Evolutionary conservation across 2,329 filamentous ascomycete genomes (phyloP), one percentile per base, ranked within the genome.

Genomic region (Erysiphe neolycopersici): DNA sequence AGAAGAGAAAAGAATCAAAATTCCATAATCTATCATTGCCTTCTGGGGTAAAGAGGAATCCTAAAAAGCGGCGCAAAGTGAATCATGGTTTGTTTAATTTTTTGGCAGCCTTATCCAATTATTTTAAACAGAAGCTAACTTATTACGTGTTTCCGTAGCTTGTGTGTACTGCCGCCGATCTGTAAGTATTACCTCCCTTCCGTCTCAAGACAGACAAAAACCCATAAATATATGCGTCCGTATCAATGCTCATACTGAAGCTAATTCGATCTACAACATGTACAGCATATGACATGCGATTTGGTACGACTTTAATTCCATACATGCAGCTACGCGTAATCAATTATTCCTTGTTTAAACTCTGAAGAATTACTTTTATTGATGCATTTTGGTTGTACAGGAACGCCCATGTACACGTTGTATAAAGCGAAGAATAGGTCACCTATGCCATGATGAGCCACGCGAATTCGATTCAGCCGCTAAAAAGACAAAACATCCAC

Each of bases 351-450:
- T 33, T 14, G 12, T 14, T 16, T 8, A 33, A 14, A 14, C 13
- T 33, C n/a, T 14, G 5, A 11, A 33, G n/a, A 33, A 33, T 16
- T 33, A 33, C n/a, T 33, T 14, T 33, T 14, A 33, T 8, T 33
- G n/a, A 56, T 47, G 44, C 40, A 41, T 47, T 47, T 47, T 46
- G 46, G 54, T 55, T 46, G 46, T 51, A 54, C 61, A 91, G 83
- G 83, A 92, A 66, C 78, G 89, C 59, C 89, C 89, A 56, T 98
- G 89, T 70, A 87, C 83, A 55, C 74, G 89, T 63, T 98, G 89
- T 67, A 82, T 95, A 63, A 98, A 95, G 65, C 78, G 89, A 57
- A 93, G 93, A 64, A 98, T 98, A 60, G 89, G 87, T 55, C 89
- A 98, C 62, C 70, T 98, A 51, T 98, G 89, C 62, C 89, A 94